phyloP scores from a whole-genome alignment of 768 basidiomycete species.

The Cystobasidiopsis lactophilus region DNA sequence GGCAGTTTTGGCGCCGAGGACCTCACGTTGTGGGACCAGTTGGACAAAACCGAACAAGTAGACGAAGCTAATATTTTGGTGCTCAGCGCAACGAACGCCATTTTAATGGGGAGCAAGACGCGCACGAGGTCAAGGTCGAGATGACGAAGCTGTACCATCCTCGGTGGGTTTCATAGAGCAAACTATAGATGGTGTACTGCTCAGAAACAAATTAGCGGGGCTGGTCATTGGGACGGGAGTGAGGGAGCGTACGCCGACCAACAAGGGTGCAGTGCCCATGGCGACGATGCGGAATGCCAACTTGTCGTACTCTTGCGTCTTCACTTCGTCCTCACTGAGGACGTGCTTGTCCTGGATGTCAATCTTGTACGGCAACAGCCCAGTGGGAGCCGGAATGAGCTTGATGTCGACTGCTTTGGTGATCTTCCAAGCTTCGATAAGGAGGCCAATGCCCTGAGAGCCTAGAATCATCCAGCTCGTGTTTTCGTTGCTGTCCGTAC shows the following conservation, averaged over 20 bases:
- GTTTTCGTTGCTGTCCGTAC: slow-evolving; percentile 48
- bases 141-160: slow-evolving; percentile 96
- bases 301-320: slow-evolving; percentile 86
- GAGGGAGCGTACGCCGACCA: slow-evolving; percentile 25
- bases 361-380: slow-evolving; percentile 52
- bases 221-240: too few species aligned
- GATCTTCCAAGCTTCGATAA: slow-evolving; percentile 72
- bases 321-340: slow-evolving; percentile 88
- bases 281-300: slow-evolving; percentile 89
- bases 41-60: slow-evolving; percentile 97
- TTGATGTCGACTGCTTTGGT: slow-evolving; percentile 53
- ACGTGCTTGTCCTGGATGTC: slow-evolving; percentile 88
- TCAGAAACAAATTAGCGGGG: too few species aligned
- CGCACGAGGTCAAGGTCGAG: slow-evolving; percentile 45
- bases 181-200: slow-evolving; percentile 36
- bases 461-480: slow-evolving; percentile 96
- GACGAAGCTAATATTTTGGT: slow-evolving; percentile 38
- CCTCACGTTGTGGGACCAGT: slow-evolving; percentile 21
- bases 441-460: slow-evolving; percentile 16
- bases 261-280: slow-evolving; percentile 59
- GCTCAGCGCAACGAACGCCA: not conserved
- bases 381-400: slow-evolving; percentile 38
- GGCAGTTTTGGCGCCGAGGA: not conserved
- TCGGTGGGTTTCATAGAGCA: slow-evolving; percentile 26
- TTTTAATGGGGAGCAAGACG: not conserved